These are phyloP conservation scores for Leishmania martiniquensis DNA, from an alignment of 208 protist genomes.

Conservation along the genomic window DNA sequence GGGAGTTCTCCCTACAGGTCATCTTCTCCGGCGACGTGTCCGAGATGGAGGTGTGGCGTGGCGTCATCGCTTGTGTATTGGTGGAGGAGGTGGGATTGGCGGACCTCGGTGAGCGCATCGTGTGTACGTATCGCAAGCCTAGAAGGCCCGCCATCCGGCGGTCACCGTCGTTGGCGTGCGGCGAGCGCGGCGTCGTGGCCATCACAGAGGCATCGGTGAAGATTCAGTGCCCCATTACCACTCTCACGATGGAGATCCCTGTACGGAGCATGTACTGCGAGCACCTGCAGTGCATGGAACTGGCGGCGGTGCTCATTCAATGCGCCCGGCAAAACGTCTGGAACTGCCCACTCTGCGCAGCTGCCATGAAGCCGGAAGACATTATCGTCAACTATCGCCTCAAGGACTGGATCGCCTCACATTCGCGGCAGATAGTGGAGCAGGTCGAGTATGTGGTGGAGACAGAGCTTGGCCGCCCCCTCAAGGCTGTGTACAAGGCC, in stretches of 20 bases:
- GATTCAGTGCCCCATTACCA: slow-evolving; percentile 72
- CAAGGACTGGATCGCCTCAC: slow-evolving; percentile 60
- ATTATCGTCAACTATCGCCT: slow-evolving; percentile 81
- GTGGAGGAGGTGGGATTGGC: slow-evolving; percentile 52
- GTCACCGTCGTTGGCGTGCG: neutral
- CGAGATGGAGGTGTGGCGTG: slow-evolving; percentile 70
- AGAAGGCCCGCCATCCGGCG: neutral
- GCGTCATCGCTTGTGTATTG: slow-evolving; percentile 71
- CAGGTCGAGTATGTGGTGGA: slow-evolving; percentile 75
- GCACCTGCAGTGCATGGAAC: slow-evolving; percentile 86
- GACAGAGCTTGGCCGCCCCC: slow-evolving; percentile 13
- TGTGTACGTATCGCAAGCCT: slow-evolving; percentile 37
- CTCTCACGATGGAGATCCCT: slow-evolving; percentile 57
- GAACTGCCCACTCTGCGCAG: slow-evolving; percentile 86
- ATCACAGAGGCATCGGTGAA: slow-evolving; percentile 58
- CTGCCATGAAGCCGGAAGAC: slow-evolving; percentile 54
- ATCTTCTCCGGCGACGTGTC: slow-evolving; percentile 49
- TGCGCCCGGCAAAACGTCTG: slow-evolving; percentile 76
- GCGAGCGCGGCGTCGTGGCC: slow-evolving; percentile 32
- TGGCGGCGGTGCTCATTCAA: slow-evolving; percentile 57
- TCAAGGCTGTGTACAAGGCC: slow-evolving; percentile 15
- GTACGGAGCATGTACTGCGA: slow-evolving; percentile 67
- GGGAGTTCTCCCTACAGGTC: slow-evolving; percentile 53
- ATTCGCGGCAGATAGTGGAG: slow-evolving; percentile 26
- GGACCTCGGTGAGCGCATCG: slow-evolving; percentile 42